Evolutionary conservation across 129 eudicot species (phyloP), one percentile per base, ranked within the genome.

Genomic region (Flaveria robusta): DNA sequence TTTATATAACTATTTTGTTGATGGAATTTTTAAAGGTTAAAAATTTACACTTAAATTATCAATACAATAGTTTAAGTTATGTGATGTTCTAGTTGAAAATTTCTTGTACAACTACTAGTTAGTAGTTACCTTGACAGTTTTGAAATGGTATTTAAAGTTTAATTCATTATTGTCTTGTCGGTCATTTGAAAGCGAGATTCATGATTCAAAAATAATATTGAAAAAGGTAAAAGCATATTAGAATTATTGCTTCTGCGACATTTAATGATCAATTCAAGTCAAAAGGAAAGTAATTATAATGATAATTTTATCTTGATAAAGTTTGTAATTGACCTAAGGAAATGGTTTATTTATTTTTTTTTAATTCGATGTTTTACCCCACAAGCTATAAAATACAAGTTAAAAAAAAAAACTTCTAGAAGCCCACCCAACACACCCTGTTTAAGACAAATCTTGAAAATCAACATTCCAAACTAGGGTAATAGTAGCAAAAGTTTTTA

Each of bases 201-300:
- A 31, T 52, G 59, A 63, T 76, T 50, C 27, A 46, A 51, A 76
- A 16, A 63, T 67, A 49, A 75, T 46, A n/a, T 69, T 19, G 18
- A 16, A 46, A 27, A 75, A 41, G 6, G 62, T 63, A 27, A 27
- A 63, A 60, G 12, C 60, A 62, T 27, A 29, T 16, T 27, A 37
- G 29, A 50, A 34, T 7, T 34, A 34, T 27, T 62, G 42, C 16
- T 63, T 7, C 22, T n/a, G 75, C 16, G 26, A 23, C 23, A 2
- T 49, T 46, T 49, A 70, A 70, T 70, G 16, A 9, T 70, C 11
- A n/a, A 47, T 46, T 47, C 19, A 58, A 58, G 34, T 22, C 2
- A 29, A 63, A 63, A 29, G 45, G 29, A 63, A 63, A 63, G 11
- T 54, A 51, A 50, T 1, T 19, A 16, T 71, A 45, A n/a, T 5